Base-by-base conservation (phyloP, 345 rosid species). In the Durio zibethinus region DNA sequence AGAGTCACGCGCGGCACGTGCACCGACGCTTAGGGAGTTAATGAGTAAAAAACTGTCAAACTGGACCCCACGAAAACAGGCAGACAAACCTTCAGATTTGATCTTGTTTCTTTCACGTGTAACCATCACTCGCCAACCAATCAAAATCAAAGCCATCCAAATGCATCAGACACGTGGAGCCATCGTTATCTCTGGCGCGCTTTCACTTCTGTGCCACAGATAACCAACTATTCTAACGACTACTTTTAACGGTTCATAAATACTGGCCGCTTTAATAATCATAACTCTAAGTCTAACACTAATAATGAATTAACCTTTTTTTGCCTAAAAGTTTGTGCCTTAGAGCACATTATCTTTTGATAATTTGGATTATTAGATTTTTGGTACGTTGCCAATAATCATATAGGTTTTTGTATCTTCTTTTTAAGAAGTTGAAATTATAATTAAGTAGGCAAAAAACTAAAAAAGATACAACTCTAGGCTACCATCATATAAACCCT, bases 21-120 rank as follows among this genome's bases (percentile, higher is more conserved):
- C 76, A 72, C 76, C 76, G 76, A 72, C 48, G 76, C 48, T 72
- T 5, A 11, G 43, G 10, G 72, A 43, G 61, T 56, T 56, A 25
- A 59, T 23, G 14, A 16, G 42, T 2, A n/a, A 54, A 56, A 25
- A 64, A 16, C n/a, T n/a, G n/a, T n/a, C n/a, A 65, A 61, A 61
- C 0, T 25, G 54, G 73, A 47, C 38, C 72, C 73, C 73, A 45
- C 38, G 7, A 45, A 27, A 10, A 1, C 5, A 4, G 5, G 5
- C 5, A 38, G 40, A 38, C 5, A 38, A 61, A n/a, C 9, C 12
- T 27, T 25, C n/a, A n/a, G 14, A 25, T 23, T 57, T 57, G 62
- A 57, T 18, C 31, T 56, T 20, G 1, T 45, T 7, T 15, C 12
- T 66, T 66, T 66, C 48, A 66, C 50, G 71, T 66, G 71, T 66